phyloP scores from a whole-genome alignment of 2,329 filamentous ascomycete genomes.

The Knufia petricola region DNA sequence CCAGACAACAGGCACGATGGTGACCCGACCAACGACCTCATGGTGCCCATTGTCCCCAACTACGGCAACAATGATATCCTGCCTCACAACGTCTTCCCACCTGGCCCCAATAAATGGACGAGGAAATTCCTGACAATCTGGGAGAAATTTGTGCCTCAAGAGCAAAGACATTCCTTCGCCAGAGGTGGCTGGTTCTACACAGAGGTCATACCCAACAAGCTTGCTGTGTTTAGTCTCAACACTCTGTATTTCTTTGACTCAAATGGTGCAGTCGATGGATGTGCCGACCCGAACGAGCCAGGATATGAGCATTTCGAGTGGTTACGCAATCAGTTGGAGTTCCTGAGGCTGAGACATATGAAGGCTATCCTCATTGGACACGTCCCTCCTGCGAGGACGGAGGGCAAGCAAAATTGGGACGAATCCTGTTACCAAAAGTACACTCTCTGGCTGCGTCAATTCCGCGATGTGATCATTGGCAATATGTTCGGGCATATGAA shows the following conservation, averaged over 20 bases:
- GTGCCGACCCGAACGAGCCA: conserved; percentile 65
- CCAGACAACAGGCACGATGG: conserved; percentile 39
- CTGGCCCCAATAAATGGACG: conserved; percentile 82
- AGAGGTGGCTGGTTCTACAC: conserved; percentile 91
- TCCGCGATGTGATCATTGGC: conserved; percentile 75
- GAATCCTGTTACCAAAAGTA: conserved; percentile 99
- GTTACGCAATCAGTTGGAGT: conserved; percentile 79
- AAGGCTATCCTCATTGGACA: conserved; percentile 93
- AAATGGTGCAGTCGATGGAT: conserved; percentile 90
- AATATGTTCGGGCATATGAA: conserved; percentile 94
- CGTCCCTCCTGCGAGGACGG: conserved; percentile 79
- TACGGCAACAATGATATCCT: conserved; percentile 97
- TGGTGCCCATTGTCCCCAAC: conserved; percentile 75
- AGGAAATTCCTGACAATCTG: conserved; percentile 68
- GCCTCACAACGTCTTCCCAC: conserved; percentile 84
- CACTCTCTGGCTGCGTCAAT: conserved; percentile 79
- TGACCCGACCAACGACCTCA: conserved; percentile 48
- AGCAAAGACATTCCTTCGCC: conserved; percentile 80
- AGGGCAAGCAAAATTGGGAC: conserved; percentile 81
- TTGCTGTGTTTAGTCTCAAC: conserved; percentile 90
- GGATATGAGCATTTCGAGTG: conserved; percentile 95
- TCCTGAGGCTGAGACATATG: conserved; percentile 72
- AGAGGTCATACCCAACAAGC: conserved; percentile 75
- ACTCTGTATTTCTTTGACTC: conserved; percentile 93
- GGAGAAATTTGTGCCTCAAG: conserved; percentile 80